Evolutionary conservation across 176 grass and related monocot genomes (phyloP).

Genomic region (Carex parvula): DNA sequence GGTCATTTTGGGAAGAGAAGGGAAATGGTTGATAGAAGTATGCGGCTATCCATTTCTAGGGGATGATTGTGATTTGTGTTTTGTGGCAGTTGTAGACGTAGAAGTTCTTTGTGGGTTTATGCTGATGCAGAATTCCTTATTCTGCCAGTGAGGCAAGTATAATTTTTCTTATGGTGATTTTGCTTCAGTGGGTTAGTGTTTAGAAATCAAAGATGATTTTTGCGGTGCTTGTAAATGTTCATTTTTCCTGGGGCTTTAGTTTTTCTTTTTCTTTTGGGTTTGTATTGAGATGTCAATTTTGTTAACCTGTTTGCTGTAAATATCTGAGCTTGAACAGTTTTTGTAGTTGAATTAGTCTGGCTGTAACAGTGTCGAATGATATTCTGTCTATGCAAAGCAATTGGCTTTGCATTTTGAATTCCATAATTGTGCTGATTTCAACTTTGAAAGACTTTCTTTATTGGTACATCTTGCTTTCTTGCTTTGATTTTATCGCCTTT

Average conservation of each 20-base stretch:
- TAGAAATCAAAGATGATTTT: slow-evolving; percentile 18
- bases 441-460: neutral
- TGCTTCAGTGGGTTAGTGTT: slow-evolving; percentile 25
- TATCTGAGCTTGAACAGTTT: slow-evolving; percentile 19
- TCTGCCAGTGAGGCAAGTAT: neutral
- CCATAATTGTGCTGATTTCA: neutral
- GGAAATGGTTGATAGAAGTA: slow-evolving; percentile 27
- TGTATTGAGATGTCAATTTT: slow-evolving; percentile 13
- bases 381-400: neutral
- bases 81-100: neutral
- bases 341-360: slow-evolving; percentile 5
- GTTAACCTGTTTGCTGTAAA: slow-evolving; percentile 16
- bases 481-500: neutral
- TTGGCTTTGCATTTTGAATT: slow-evolving; percentile 15
- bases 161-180: slow-evolving; percentile 3
- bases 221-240: slow-evolving; percentile 28
- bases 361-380: slow-evolving; percentile 11
- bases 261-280: slow-evolving; percentile 14
- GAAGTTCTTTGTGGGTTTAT: neutral
- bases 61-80: slow-evolving; percentile 38
- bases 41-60: slow-evolving; percentile 54
- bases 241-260: slow-evolving; percentile 13
- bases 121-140: neutral
- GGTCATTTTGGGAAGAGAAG: slow-evolving; percentile 35
- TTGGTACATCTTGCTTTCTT: slow-evolving; percentile 4